These are phyloP conservation scores for Calonectria pteridis DNA, from an alignment of 2,329 filamentous ascomycete genomes.

Conservation along the genomic window DNA sequence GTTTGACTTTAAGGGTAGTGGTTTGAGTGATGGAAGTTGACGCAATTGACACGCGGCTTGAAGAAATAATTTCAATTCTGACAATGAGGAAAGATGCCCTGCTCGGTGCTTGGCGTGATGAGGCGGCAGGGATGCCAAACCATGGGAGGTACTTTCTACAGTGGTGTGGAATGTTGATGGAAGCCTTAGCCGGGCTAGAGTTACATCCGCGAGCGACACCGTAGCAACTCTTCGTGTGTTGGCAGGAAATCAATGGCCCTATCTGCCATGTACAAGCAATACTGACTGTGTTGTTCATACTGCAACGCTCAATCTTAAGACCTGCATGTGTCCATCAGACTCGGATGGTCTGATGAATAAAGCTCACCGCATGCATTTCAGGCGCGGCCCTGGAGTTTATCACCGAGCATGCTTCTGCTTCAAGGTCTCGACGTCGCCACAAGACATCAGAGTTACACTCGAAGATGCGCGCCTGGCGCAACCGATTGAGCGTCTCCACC, in stretches of 20 bases:
- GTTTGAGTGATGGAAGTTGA: neutral
- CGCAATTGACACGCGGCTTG: neutral
- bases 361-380: conserved; percentile 13
- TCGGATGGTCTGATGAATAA: conserved; percentile 6
- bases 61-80: neutral
- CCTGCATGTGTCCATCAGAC: conserved; percentile 23
- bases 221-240: conserved; percentile 11
- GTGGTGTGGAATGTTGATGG: conserved; percentile 11
- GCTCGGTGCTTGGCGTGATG: neutral
- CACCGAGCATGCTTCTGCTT: conserved; percentile 20
- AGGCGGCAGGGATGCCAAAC: neutral
- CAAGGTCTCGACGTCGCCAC: conserved; percentile 13
- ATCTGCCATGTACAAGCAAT: conserved; percentile 3
- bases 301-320: conserved; percentile 7
- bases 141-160: neutral
- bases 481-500: conserved; percentile 22
- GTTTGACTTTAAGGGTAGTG: neutral
- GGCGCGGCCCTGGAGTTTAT: conserved; percentile 8
- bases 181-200: conserved; percentile 5
- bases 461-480: conserved; percentile 29
- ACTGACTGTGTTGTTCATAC: conserved; percentile 16
- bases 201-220: neutral
- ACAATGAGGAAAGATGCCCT: neutral
- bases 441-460: conserved; percentile 12
- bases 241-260: conserved; percentile 8